Conservation (phyloP, 192 early-diverging fungal species). For the Umbelopsis vinacea region DNA sequence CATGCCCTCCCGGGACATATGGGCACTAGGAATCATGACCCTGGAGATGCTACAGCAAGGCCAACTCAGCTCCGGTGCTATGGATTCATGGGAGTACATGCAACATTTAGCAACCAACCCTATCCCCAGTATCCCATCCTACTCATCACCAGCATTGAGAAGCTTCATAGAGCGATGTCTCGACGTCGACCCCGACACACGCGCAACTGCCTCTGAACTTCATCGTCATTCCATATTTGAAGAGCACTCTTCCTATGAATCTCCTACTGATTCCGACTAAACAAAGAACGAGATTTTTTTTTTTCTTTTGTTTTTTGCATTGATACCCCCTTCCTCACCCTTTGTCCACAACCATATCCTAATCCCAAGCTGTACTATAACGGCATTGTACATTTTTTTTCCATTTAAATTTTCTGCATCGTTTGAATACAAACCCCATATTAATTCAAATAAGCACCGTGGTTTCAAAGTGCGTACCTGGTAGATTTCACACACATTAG, state of each 20-base stretch:
- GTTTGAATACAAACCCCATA: too few relatives aligned
- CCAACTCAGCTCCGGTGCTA: background rate
- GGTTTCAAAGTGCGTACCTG: too few relatives aligned
- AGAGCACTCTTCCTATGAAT: constrained; percentile 16
- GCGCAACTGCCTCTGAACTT: background rate
- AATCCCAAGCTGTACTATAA: too few relatives aligned
- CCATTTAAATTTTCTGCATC: too few relatives aligned
- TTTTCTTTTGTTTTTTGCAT: background rate
- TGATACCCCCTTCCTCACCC: background rate
- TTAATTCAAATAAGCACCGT: too few relatives aligned
- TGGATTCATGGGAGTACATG: constrained; percentile 13
- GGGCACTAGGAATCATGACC: constrained; percentile 11
- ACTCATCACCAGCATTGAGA: background rate
- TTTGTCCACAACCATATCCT: too few relatives aligned
- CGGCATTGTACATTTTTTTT: too few relatives aligned
- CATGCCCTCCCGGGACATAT: constrained; percentile 6
- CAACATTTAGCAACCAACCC: constrained; percentile 16
- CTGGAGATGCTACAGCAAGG: constrained; percentile 15
- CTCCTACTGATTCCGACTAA: background rate
- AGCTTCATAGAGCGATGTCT: constrained; percentile 3
- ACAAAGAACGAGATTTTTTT: too few relatives aligned
- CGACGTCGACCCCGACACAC: constrained; percentile 1
- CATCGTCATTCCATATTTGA: constrained; percentile 1
- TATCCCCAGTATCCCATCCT: background rate
- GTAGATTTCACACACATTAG: too few relatives aligned